Evolutionary conservation across 2,329 filamentous ascomycete genomes (phyloP).

Genomic region (Phialocephala sp.): DNA sequence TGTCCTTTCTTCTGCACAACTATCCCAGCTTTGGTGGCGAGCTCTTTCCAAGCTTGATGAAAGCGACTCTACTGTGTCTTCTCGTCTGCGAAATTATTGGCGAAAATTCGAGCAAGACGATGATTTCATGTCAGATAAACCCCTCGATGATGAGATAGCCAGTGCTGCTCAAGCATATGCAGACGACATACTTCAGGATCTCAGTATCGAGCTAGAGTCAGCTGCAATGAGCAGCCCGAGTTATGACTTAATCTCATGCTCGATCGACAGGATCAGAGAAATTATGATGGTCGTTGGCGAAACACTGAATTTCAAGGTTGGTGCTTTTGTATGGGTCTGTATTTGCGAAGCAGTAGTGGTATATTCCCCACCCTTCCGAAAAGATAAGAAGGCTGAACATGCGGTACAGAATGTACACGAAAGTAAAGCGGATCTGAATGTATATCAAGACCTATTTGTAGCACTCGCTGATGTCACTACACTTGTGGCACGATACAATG

Average conservation of each 20-base stretch:
- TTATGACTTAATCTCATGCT: too few relatives aligned
- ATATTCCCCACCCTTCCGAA: not conserved
- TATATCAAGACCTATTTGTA: constrained; percentile 5
- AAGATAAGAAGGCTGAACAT: not conserved
- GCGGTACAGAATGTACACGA: not conserved
- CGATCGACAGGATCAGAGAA: not conserved
- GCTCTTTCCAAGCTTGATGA: not conserved
- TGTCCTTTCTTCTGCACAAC: not conserved
- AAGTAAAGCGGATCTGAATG: not conserved
- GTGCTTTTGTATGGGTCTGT: constrained; percentile 19
- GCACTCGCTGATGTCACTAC: constrained; percentile 16
- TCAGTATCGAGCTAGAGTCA: not conserved
- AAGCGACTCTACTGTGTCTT: not conserved
- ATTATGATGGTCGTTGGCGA: constrained; percentile 19
- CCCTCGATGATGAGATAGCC: not conserved
- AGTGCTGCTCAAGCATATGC: not conserved
- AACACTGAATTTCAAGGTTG: constrained; percentile 14
- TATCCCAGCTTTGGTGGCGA: not conserved
- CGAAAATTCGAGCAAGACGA: not conserved
- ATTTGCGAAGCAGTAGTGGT: constrained; percentile 1
- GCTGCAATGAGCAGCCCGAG: not conserved
- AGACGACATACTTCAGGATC: not conserved
- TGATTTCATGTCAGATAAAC: not conserved
- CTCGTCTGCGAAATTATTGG: not conserved
- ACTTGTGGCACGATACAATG: constrained; percentile 27